These are phyloP conservation scores for Adansonia rubrostipa DNA, from an alignment of 441 rosid species.

Conservation along the genomic window DNA sequence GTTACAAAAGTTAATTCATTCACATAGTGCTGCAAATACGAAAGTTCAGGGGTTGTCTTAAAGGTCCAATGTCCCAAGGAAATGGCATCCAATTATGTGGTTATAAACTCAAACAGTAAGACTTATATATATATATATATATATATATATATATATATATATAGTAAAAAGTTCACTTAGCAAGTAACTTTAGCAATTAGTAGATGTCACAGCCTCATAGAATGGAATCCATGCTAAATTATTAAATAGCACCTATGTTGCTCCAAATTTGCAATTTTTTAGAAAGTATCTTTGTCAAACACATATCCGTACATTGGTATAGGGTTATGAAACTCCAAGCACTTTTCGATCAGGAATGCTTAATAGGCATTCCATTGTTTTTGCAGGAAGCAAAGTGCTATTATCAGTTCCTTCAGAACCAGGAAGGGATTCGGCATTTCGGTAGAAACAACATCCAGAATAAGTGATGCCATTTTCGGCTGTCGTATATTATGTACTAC, in stretches of 20 bases:
- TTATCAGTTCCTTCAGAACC: not conserved
- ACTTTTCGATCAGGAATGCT: not conserved
- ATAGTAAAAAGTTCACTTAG: no score
- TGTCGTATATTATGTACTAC: not conserved
- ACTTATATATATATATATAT: no score
- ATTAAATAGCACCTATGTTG: no score
- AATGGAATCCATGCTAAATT: not conserved
- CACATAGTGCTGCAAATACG: not conserved
- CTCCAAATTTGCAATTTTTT: no score
- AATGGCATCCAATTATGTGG: not conserved
- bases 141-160: no score
- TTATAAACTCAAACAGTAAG: not conserved
- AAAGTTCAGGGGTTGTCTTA: not conserved
- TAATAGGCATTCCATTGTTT: not conserved
- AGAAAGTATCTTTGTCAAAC: no score
- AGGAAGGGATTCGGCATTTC: not conserved
- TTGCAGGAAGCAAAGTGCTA: not conserved
- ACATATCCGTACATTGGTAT: no score
- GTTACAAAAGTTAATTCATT: slow-evolving; percentile 10
- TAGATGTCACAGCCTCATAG: not conserved
- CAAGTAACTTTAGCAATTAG: not conserved
- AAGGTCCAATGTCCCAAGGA: not conserved
- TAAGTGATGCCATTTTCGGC: not conserved
- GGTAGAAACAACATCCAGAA: not conserved
- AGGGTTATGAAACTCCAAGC: no score